Percentiles rank a stretch among this genome's conserved stretches.
phyloP scores from a whole-genome alignment of 2,329 filamentous ascomycete genomes.

The Pezicula neosporulosa region DNA sequence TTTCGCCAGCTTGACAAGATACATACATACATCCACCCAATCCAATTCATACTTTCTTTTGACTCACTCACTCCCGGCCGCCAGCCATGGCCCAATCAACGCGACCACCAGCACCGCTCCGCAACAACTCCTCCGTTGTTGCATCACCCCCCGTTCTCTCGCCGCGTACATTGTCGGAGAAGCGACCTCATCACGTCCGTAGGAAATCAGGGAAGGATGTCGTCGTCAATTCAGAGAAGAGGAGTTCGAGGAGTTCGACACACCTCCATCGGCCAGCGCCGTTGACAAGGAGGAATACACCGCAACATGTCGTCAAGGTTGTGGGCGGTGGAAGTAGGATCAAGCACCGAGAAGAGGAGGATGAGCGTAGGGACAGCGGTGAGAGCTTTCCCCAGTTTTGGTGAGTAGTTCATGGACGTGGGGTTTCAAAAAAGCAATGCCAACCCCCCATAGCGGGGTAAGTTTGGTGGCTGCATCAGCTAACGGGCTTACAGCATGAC shows the following conservation, averaged over 20 bases:
- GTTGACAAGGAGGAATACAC: conserved; percentile 13
- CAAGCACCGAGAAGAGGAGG: conserved; percentile 16
- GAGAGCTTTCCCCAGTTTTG: conserved; percentile 65
- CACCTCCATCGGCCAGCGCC: conserved; percentile 12
- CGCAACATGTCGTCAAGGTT: conserved; percentile 16
- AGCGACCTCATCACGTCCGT: not conserved
- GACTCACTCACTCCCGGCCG: not conserved
- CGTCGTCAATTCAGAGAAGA: conserved; percentile 13
- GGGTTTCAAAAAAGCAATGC: conserved; percentile 7
- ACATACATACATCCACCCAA: not conserved
- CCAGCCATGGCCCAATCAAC: not conserved
- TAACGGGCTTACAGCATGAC: conserved; percentile 48
- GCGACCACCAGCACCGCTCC: not conserved
- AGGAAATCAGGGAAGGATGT: not conserved
- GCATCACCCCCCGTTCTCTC: not conserved
- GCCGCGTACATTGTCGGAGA: not conserved
- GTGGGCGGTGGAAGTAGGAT: conserved; percentile 6
- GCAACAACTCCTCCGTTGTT: not conserved
- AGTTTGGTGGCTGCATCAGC: conserved; percentile 20
- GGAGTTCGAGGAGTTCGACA: conserved; percentile 11
- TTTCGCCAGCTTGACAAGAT: too few species aligned
- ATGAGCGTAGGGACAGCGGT: conserved; percentile 40
- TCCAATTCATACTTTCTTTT: not conserved
- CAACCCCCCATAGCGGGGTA: not conserved
- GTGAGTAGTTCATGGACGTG: conserved; percentile 38